Base-by-base conservation (phyloP, 441 rosid genomes). In the Mallotus japonicus region DNA sequence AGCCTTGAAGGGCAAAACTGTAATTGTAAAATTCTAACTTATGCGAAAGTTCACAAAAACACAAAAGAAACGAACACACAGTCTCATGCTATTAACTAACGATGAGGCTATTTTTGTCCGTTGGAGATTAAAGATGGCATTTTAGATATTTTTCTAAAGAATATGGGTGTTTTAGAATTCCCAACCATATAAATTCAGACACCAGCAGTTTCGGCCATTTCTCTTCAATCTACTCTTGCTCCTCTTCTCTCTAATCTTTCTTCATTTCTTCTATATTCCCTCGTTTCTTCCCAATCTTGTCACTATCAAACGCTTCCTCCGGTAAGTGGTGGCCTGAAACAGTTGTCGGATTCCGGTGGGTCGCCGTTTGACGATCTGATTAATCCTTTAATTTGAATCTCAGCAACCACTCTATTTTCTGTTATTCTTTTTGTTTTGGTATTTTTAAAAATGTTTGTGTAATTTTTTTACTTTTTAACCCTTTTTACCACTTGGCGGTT, bases 131-230 rank as follows among this genome's bases (percentile, higher is more conserved):
- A 0, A 1, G 40, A 66, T 80, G 85, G 83, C 74, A 78, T 24
- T 4, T 14, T 15, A 1, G 54, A 34, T 64, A 73, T 75, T 71
- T 28, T 6, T 37, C 5, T 2, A 32, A 7, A 71, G 13, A 12
- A 0, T 0, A 37, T 75, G 84, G 79, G 34, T 46, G 50, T 66
- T 76, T 62, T 42, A 3, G 55, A n/a, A 46, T 20, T 6, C 1
- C 3, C 0, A 8, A 46, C 59, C 75, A 14, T 80, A 79, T 84
- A 84, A 37, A 77, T 62, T 1, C 12, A 1, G 20, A 28, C 9
- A 50, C 22, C 54, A 46, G 24, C 4, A 5, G 8, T 0, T 0
- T 7, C 8, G 16, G 2, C n/a, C 17, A n/a, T 63, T 61, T 76
- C 61, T 57, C 76, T 62, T 58, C 68, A 24, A 17, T 44, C 61